Evolutionary conservation across 2,329 filamentous ascomycete genomes (phyloP), one percentile per base, ranked within the genome.

Genomic region (Thielaviopsis euricoi): DNA sequence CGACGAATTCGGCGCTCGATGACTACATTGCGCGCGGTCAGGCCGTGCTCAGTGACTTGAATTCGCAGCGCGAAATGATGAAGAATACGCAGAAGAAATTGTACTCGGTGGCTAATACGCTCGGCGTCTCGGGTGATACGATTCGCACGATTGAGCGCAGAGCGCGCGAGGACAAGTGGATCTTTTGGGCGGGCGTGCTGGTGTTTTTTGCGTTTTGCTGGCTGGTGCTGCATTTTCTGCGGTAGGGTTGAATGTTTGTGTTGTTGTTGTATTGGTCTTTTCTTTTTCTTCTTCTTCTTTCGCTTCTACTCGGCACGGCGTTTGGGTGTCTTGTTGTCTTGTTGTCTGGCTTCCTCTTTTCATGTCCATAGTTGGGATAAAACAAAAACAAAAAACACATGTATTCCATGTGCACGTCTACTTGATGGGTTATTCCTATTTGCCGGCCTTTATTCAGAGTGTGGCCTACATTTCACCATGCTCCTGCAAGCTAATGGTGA

Each of bases 151-250:
- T 98, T 49, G 91, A 97, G 72, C 74, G 93, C 64, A 78, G 93
- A 62, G 89, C 93, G 55, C 86, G 83, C 69, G 87, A 97, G 74
- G 93, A 98, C 69, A 97, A 96, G 72, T 97, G 90, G 89, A 95
- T 98, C 40, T 98, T 98, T 69, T 87, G 86, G 78, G 86, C 75
- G 0, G 89, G 93, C 0, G 89, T 91, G 2, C 71, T 94, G 5
- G 71, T 93, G 40, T 98, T 98, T 70, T 87, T 97, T 65, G 67
- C 80, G 43, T 98, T 98, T 68, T 95, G 91, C 70, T 97, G 89
- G 82, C 72, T 93, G 62, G 89, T 95, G 58, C 68, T 98, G 67
- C 86, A 90, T 71, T 97, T 81, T 68, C 70, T 98, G 71, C 76
- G 87, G 68, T 91, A 71, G 76, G 26, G 2, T n/a, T 33, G 19